Base-by-base conservation (phyloP, 2,329 filamentous ascomycete species). In the Talaromyces sp. region DNA sequence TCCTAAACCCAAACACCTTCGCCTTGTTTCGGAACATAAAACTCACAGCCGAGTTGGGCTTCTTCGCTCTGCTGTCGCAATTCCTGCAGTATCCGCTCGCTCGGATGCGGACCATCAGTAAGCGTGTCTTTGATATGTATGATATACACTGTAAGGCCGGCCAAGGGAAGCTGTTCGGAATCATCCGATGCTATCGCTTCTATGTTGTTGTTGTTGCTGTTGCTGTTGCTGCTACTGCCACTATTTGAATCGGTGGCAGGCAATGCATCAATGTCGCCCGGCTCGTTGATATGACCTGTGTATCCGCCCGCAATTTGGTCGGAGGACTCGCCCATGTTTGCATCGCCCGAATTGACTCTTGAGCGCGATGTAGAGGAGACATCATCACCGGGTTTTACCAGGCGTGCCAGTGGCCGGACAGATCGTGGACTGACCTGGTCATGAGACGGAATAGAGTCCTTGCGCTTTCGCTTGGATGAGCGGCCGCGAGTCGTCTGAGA, bases 71-170 rank as follows among this genome's bases (percentile, higher is more conserved):
- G 81, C 27, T 85, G 84, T 19, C 76, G 71, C 55, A 97, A 74
- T 72, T 97, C 85, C 62, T 79, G 70, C 24, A 94, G 68, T 38
- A 97, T 96, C 1, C 76, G 81, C 3, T 90, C 85, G 38, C 80
- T 83, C 1, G 83, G 85, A 54, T 77, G 73, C 27, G 85, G 84
- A 0, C 86, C 90, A 70, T 96, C 92, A 9, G 81, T 79, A 59
- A 97, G 77, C 24, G 84, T 88, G 65, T 97, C 93, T 73, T 99
- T 99, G 69, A 97, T 85, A 71, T 99, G 94, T 41, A 97, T 97
- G 59, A 97, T 85, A 55, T 97, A 87, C 1, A 99, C 80, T 64
- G 86, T 89, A 29, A 97, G 72, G 0, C 91, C 92, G 57, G 81
- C 79, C 4, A 99, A 79, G 7, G 87, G 86, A 54, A 69, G 70